Base-by-base conservation (phyloP, 768 basidiomycete genomes). In the Auriscalpium vulgare region DNA sequence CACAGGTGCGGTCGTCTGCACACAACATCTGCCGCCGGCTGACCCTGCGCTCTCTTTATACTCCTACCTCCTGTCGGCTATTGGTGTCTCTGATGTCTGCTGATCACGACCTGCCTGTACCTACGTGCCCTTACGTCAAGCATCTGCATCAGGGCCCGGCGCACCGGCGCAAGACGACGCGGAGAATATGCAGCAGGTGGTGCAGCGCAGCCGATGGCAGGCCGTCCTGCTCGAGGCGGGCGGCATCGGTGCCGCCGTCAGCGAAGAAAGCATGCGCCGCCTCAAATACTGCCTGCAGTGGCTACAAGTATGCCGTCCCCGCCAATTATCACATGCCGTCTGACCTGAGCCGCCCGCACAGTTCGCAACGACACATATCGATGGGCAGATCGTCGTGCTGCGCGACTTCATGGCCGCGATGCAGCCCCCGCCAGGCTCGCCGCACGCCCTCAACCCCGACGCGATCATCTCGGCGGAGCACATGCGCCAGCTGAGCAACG, bases 361-460 rank as follows among this genome's bases (percentile, higher is more conserved):
- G 91, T 94, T 89, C 65, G 92, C 93, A 9, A 93, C 91, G 1
- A 73, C 78, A 0, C 91, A 90, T 57, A 93, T 95, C 63, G 91
- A 94, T 63, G 83, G 85, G 2, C 93, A 94, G 63, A 94, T 93
- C 45, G 74, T 87, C 23, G 78, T 91, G 53, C 78, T 95, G 10
- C 87, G 90, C 6, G 85, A 90, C 59, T 93, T 94, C 66, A 91
- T 88, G 44, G 80, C 83, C 6, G 82, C 84, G 9, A 72, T 90
- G 2, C 84, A 86, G 55, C 73, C 78, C 3, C 69, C 73, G 7
- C 63, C 67, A 17, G 56, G 63, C 59, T 78, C 80, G 0, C 67
- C 68, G 52, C 35, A 55, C 64, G 34, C 71, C 56, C 21, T 68
- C 67, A 56, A 67, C 54, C 57, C 74, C 67, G 37, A 71, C 50